A percentile compares a stretch with the other conserved stretches of the same genome.
phyloP scores from a whole-genome alignment of 768 basidiomycete species.

The Arthromyces matolae region DNA sequence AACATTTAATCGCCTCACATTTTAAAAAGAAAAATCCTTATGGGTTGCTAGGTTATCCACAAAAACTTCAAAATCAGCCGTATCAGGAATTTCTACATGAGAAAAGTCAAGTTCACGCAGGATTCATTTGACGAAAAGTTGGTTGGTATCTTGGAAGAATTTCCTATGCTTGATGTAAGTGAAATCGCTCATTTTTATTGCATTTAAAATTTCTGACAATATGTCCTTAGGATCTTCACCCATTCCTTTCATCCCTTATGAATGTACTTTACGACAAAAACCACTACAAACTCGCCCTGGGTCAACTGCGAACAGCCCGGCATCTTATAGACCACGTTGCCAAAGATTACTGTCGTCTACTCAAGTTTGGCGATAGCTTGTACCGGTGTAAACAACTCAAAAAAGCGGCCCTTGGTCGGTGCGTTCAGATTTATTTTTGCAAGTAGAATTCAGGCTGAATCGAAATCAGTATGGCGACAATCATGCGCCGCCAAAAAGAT shows the following conservation, averaged over 20 bases:
- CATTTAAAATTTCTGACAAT: too few species aligned
- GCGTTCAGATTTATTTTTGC: conserved; percentile 27
- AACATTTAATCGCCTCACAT: background rate
- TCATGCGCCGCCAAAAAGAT: conserved; percentile 98
- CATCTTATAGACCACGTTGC: conserved; percentile 97
- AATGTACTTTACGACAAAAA: conserved; percentile 99
- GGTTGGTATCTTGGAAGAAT: conserved; percentile 88
- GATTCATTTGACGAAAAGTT: conserved; percentile 96
- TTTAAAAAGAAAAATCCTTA: background rate
- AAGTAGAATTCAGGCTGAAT: background rate
- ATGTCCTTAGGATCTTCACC: conserved; percentile 92
- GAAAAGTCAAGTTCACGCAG: conserved; percentile 99
- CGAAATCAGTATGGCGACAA: conserved; percentile 83
- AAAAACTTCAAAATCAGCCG: conserved; percentile 99
- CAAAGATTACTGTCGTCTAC: conserved; percentile 93
- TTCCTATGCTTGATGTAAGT: conserved; percentile 95
- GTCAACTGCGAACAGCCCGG: conserved; percentile 91
- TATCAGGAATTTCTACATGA: conserved; percentile 97
- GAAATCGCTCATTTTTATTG: background rate
- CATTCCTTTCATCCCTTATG: conserved; percentile 91
- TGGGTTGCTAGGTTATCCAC: conserved; percentile 75
- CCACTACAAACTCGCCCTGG: conserved; percentile 97
- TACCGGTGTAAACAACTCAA: conserved; percentile 99
- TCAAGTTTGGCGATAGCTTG: conserved; percentile 97
- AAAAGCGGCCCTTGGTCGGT: conserved; percentile 95